Percentiles rank a stretch among this genome's conserved stretches.
phyloP scores from a whole-genome alignment of 2,329 filamentous ascomycete species.

The Cytospora piceae region DNA sequence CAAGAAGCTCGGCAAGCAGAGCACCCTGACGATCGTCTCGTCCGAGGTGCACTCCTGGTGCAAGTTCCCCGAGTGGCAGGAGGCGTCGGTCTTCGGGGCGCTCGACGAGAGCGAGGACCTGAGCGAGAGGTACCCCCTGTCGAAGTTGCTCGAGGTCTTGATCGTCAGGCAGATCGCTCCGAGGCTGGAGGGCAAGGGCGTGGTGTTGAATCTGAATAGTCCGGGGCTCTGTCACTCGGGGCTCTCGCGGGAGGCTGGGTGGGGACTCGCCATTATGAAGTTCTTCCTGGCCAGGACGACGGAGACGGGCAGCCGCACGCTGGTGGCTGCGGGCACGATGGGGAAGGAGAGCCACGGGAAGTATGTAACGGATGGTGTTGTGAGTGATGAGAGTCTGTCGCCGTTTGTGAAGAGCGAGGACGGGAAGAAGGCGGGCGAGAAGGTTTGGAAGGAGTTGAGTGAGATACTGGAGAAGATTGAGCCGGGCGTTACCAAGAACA shows the following conservation, averaged over 20 bases:
- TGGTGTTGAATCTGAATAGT: conserved; percentile 44
- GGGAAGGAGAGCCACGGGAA: conserved; percentile 50
- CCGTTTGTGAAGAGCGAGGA: conserved; percentile 45
- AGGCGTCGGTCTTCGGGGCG: conserved; percentile 2
- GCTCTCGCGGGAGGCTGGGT: conserved; percentile 13
- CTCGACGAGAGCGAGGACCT: conserved; percentile 19
- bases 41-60: conserved; percentile 19
- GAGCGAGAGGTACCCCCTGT: conserved; percentile 17
- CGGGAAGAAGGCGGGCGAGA: conserved; percentile 42
- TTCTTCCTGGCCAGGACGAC: conserved; percentile 46
- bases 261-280: conserved; percentile 36
- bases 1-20: conserved; percentile 25
- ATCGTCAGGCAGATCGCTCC: conserved; percentile 14
- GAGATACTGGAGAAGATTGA: conserved; percentile 46
- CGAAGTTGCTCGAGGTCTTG: conserved; percentile 26
- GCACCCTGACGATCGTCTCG: conserved; percentile 21
- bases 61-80: conserved; percentile 16
- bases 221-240: conserved; percentile 47
- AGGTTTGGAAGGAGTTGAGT: conserved; percentile 49
- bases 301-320: conserved; percentile 52
- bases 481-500: conserved; percentile 39
- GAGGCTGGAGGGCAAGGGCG: background rate
- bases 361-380: conserved; percentile 44
- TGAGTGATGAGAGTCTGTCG: conserved; percentile 37
- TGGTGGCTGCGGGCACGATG: conserved; percentile 42